These are phyloP conservation scores for Tylopilus subfusipes DNA, from an alignment of 768 basidiomycete species.

Conservation along the genomic window DNA sequence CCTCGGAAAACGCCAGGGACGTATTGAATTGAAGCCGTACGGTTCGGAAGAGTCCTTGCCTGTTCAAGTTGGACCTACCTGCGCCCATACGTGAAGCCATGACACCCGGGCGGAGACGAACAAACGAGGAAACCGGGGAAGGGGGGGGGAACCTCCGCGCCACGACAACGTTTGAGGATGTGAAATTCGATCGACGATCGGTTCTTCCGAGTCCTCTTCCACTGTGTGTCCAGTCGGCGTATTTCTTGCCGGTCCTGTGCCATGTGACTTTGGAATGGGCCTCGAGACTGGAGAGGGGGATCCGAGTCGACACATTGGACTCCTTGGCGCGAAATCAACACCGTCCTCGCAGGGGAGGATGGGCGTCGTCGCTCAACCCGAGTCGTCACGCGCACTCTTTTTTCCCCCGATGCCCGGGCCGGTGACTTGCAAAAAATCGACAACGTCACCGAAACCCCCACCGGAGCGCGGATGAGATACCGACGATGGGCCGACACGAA, in stretches of 20 bases:
- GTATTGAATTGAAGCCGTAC: neutral
- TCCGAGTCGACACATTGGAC: too few species aligned
- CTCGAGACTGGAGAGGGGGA: too few species aligned
- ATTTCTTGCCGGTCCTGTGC: too few species aligned
- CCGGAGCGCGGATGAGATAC: neutral
- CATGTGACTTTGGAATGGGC: too few species aligned
- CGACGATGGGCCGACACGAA: neutral
- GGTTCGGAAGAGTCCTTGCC: neutral
- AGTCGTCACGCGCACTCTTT: neutral
- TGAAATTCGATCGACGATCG: neutral
- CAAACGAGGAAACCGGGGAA: too few species aligned
- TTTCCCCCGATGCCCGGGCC: too few species aligned
- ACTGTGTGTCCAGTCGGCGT: too few species aligned
- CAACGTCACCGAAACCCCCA: neutral
- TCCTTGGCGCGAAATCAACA: too few species aligned
- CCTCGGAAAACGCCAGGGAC: conserved; percentile 5
- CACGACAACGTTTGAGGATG: neutral
- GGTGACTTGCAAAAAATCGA: neutral
- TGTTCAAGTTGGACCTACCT: neutral
- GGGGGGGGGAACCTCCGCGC: neutral
- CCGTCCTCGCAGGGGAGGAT: too few species aligned
- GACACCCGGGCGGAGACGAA: neutral
- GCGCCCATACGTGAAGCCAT: too few species aligned
- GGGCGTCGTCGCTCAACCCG: too few species aligned
- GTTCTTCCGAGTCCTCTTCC: neutral